Base-by-base conservation (phyloP, 1,284 basidiomycete genomes). In the Ustilago crameri region DNA sequence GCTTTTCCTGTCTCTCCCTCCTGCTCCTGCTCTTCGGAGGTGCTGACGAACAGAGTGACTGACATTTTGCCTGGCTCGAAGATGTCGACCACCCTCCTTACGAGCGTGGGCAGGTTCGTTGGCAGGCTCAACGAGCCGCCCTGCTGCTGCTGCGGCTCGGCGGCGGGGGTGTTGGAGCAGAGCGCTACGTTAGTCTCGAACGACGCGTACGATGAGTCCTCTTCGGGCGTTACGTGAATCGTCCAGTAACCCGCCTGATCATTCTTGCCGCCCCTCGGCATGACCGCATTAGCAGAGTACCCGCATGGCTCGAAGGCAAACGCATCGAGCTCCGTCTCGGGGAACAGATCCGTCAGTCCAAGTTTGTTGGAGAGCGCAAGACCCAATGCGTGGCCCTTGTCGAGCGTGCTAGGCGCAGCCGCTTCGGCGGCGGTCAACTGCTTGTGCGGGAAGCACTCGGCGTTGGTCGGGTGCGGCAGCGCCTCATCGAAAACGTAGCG, bases 141-240 rank as follows among this genome's bases (percentile, higher is more conserved):
- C 22, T 17, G 27, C 24, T 41, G 30, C 47, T 27, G n/a, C 84
- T 37, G 79, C 24, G 87, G 85, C 51, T 49, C 35, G 34, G 46
- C 18, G 17, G 38, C 38, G 30, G 30, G 30, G 12, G 30, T 12
- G 35, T 62, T 67, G 62, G 69, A 74, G 34, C 84, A 84, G 22
- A 95, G 87, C 3, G 93, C 92, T n/a, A 98, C 89, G 84, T 99
- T 99, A 85, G 93, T 96, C 85, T 99, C 96, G 85, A 98, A 98
- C 76, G 91, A 93, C 49, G 96, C 96, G 84, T 96, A 99, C 47
- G 93, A 95, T 90, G 93, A 97, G 59, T 92, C 95, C 74, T 91
- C 90, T 84, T 98, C 96, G 32, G 96, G 96, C 0, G 96, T 99
- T 52, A 98, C 96, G 84, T 99, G 96, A 65, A 98, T 95, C 9